Evolutionary conservation across 2,329 filamentous ascomycete species (phyloP).

Genomic region (Penicillium glabrum): DNA sequence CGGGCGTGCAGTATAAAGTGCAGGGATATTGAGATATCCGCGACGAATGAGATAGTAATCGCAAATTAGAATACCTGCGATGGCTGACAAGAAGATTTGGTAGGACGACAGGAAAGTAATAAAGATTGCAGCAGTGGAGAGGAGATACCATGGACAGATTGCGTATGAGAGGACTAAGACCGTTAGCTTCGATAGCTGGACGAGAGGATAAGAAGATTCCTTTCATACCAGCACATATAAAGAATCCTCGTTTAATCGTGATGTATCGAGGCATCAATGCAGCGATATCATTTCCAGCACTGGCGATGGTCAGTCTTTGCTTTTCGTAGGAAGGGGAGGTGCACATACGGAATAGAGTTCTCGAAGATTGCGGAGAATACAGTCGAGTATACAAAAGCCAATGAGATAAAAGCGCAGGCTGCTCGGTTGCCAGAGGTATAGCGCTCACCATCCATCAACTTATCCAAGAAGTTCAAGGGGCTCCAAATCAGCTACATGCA

Average conservation of each 20-base stretch:
- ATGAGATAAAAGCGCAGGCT: slow-evolving; percentile 44
- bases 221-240: slow-evolving; percentile 31
- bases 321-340: background rate
- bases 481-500: slow-evolving; percentile 34
- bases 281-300: slow-evolving; percentile 39
- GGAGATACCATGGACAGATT: slow-evolving; percentile 38
- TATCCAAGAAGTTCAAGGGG: slow-evolving; percentile 37
- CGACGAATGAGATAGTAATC: slow-evolving; percentile 45
- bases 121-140: slow-evolving; percentile 36
- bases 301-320: background rate
- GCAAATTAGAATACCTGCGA: slow-evolving; percentile 44
- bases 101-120: slow-evolving; percentile 45
- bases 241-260: slow-evolving; percentile 40
- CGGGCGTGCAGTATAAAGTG: slow-evolving; percentile 33
- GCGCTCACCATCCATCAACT: slow-evolving; percentile 31
- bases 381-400: slow-evolving; percentile 44
- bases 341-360: background rate
- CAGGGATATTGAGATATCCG: slow-evolving; percentile 36
- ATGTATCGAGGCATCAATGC: slow-evolving; percentile 43
- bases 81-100: slow-evolving; percentile 39
- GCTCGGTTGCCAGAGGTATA: slow-evolving; percentile 39
- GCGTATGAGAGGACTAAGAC: background rate
- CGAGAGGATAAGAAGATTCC: slow-evolving; percentile 20
- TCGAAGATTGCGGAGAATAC: slow-evolving; percentile 37
- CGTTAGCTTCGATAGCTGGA: background rate